phyloP scores from a whole-genome alignment of 768 basidiomycete genomes.

The Royoungia palumana region DNA sequence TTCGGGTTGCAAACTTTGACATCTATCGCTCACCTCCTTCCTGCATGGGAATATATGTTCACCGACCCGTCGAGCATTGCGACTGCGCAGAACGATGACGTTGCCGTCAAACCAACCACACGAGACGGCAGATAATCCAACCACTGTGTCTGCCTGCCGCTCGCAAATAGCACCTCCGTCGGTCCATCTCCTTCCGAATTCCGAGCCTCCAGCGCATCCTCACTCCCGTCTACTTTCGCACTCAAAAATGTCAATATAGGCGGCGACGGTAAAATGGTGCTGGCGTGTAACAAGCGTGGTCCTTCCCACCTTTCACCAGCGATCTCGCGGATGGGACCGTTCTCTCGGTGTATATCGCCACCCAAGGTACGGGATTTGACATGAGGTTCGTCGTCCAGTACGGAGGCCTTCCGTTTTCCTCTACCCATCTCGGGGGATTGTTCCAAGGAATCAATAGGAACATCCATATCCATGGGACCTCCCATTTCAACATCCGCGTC shows the following conservation, averaged over 20 bases:
- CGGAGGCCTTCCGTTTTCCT: slow-evolving; percentile 53
- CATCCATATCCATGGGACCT: slow-evolving; percentile 49
- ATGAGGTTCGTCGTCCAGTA: slow-evolving; percentile 38
- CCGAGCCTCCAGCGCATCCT: slow-evolving; percentile 69
- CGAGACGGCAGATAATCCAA: slow-evolving; percentile 81
- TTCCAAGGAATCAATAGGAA: slow-evolving; percentile 53
- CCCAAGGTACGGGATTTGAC: slow-evolving; percentile 59
- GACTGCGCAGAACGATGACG: slow-evolving; percentile 66
- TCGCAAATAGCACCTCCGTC: slow-evolving; percentile 64
- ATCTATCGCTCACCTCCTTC: slow-evolving; percentile 60
- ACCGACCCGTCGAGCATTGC: slow-evolving; percentile 77
- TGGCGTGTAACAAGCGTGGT: slow-evolving; percentile 19
- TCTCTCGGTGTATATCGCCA: slow-evolving; percentile 56
- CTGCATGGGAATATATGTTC: slow-evolving; percentile 80
- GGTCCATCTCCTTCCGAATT: slow-evolving; percentile 70
- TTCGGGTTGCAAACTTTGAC: neutral
- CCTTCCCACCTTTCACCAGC: slow-evolving; percentile 13
- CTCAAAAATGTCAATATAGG: slow-evolving; percentile 59
- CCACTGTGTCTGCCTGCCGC: slow-evolving; percentile 76
- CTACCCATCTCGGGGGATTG: slow-evolving; percentile 38
- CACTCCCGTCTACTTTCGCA: slow-evolving; percentile 59
- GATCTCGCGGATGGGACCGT: slow-evolving; percentile 56
- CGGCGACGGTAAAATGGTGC: slow-evolving; percentile 42
- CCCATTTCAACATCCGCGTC: slow-evolving; percentile 42
- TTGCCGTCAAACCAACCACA: slow-evolving; percentile 63